These are phyloP conservation scores for Neodidymelliopsis sp. DNA, from an alignment of 2,329 filamentous ascomycete species.

Conservation along the genomic window DNA sequence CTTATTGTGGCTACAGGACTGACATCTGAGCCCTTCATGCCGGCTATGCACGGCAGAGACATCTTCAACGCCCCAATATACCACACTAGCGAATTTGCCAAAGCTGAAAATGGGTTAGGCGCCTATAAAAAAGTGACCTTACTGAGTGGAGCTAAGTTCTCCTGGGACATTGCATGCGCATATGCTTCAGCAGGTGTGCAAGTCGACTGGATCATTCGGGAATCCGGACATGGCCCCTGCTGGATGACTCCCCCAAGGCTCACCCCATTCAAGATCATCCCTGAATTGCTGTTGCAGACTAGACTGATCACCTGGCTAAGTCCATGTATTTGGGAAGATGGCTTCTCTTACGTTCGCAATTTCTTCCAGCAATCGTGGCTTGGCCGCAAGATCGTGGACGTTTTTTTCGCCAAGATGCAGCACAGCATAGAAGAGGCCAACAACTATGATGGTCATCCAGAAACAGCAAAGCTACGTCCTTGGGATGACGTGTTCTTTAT, in stretches of 20 bases:
- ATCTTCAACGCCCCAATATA: constrained; percentile 63
- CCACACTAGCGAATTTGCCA: constrained; percentile 63
- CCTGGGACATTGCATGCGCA: constrained; percentile 68
- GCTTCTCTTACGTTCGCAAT: constrained; percentile 61
- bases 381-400: constrained; percentile 63
- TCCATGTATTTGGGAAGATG: constrained; percentile 77
- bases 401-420: constrained; percentile 64
- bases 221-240: constrained; percentile 63
- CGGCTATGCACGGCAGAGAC: constrained; percentile 59
- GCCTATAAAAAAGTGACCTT: constrained; percentile 55
- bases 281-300: constrained; percentile 71
- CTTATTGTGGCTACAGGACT: constrained; percentile 70
- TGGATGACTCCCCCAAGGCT: constrained; percentile 68
- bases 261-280: constrained; percentile 69
- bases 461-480: constrained; percentile 52
- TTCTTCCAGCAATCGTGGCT: constrained; percentile 65
- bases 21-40: constrained; percentile 65
- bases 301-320: constrained; percentile 76
- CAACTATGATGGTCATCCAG: constrained; percentile 53
- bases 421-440: constrained; percentile 59
- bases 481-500: constrained; percentile 59
- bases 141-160: constrained; percentile 69
- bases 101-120: constrained; percentile 46
- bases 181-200: constrained; percentile 60
- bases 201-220: constrained; percentile 66